phyloP scores from a whole-genome alignment of 1,284 basidiomycete genomes.

The Leccinum ponderosum region DNA sequence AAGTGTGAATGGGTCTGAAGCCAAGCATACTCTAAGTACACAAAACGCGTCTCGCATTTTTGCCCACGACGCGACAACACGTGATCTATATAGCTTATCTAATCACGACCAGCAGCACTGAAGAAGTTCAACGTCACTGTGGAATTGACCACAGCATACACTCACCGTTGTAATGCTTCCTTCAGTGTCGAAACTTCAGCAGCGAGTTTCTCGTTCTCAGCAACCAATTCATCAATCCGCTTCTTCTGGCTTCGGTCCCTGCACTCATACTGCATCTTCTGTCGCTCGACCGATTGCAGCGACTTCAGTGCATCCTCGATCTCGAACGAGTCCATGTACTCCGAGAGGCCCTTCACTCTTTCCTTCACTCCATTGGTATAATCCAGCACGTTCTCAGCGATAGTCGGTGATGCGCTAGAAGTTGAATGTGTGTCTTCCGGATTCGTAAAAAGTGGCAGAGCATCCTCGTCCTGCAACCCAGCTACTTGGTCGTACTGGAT shows the following conservation, averaged over 20 bases:
- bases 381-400: constrained; percentile 29
- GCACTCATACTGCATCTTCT: constrained; percentile 26
- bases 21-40: constrained; percentile 24
- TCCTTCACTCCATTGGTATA: constrained; percentile 23
- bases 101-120: constrained; percentile 10
- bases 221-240: constrained; percentile 24
- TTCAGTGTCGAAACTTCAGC: constrained; percentile 18
- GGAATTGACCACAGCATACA: neutral
- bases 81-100: constrained; percentile 28
- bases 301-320: constrained; percentile 15
- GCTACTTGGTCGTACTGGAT: neutral
- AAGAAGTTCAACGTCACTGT: neutral
- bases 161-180: constrained; percentile 19
- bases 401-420: constrained; percentile 25
- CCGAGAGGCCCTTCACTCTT: constrained; percentile 26
- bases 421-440: constrained; percentile 14
- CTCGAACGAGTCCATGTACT: constrained; percentile 32
- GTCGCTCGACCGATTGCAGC: constrained; percentile 21
- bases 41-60: constrained; percentile 15
- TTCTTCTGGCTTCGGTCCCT: constrained; percentile 25
- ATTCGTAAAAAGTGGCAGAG: constrained; percentile 22
- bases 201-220: constrained; percentile 20
- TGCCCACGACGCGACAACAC: constrained; percentile 32
- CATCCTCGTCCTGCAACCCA: constrained; percentile 6
- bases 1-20: constrained; percentile 32